Conservation (phyloP, 1,284 basidiomycete species). For the Cystobasidium pallidum region DNA sequence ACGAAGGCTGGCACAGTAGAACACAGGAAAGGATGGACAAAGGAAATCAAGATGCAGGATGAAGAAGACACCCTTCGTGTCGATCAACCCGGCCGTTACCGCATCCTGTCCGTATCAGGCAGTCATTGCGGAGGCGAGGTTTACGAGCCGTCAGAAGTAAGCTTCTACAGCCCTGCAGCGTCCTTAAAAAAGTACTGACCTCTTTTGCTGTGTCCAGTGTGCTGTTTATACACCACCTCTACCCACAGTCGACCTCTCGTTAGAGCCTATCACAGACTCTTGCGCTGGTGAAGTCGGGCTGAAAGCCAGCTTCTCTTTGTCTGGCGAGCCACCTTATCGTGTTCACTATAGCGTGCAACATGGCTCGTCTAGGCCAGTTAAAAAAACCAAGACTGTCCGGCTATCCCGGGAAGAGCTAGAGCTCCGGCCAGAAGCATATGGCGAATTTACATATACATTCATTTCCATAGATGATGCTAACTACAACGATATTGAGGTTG, state of each 20-base stretch:
- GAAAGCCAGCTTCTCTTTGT: slow-evolving; percentile 80
- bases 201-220: slow-evolving; percentile 44
- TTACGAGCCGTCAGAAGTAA: slow-evolving; percentile 68
- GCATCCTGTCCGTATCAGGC: slow-evolving; percentile 71
- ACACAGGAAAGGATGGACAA: slow-evolving; percentile 65
- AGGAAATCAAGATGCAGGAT: slow-evolving; percentile 63
- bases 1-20: slow-evolving; percentile 52
- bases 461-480: slow-evolving; percentile 77
- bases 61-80: slow-evolving; percentile 63
- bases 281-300: slow-evolving; percentile 94
- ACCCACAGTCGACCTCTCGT: slow-evolving; percentile 61
- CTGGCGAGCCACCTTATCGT: slow-evolving; percentile 85
- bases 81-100: slow-evolving; percentile 78
- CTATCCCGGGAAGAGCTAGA: slow-evolving; percentile 79
- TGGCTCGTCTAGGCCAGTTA: slow-evolving; percentile 46
- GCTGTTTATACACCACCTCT: slow-evolving; percentile 49
- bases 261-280: slow-evolving; percentile 78
- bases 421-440: slow-evolving; percentile 83
- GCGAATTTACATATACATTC: slow-evolving; percentile 86
- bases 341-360: slow-evolving; percentile 77
- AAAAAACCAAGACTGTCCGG: slow-evolving; percentile 63
- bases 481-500: slow-evolving; percentile 68
- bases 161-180: slow-evolving; percentile 1
- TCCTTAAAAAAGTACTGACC: no score
- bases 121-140: slow-evolving; percentile 77